Base-by-base conservation (phyloP, 2,329 filamentous ascomycete species). In the Fusarium decemcellulare region DNA sequence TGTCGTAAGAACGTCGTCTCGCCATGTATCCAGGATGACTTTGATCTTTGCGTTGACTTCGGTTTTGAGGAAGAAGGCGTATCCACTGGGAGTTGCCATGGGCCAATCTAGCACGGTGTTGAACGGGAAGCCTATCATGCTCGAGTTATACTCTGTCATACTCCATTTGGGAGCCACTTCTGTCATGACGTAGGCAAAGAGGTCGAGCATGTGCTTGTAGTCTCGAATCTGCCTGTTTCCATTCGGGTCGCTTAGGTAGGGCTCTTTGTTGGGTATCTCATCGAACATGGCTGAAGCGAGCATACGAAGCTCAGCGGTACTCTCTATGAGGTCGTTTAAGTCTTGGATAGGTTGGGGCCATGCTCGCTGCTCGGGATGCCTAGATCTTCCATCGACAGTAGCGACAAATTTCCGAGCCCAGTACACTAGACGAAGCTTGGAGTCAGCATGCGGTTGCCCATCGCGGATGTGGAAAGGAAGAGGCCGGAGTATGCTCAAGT, bases 171-270 rank as follows among this genome's bases (percentile, higher is more conserved):
- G 73, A 1, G 71, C 68, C n/a, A 65, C 43, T 12, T 57, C 46
- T 0, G 34, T 50, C 16, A 74, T 61, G 29, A 75, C 61, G 14
- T 65, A 52, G 9, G 50, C 58, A 10, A 75, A 69, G 1, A 69
- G 51, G 8, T 67, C 58, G 5, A 75, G 65, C 72, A 75, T 70
- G 46, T 75, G 67, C 8, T 65, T 16, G 14, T 72, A 72, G 9
- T 46, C 50, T 10, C 63, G 36, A 6, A 74, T 34, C 2, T 59
- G 70, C n/a, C 50, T 71, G 29, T 69, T 51, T 8, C 58, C 67
- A 3, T 52, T 23, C 1, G 62, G 62, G 8, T 71, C 53, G 14
- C 55, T 30, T 8, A 67, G 63, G 42, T 73, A 75, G 2, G 72
- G 72, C 2, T 51, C 37, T 43, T 74, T 72, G 58, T 68, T 46